Conservation (phyloP, 1,139 yeast genomes). For the Protomyces gravidus region DNA sequence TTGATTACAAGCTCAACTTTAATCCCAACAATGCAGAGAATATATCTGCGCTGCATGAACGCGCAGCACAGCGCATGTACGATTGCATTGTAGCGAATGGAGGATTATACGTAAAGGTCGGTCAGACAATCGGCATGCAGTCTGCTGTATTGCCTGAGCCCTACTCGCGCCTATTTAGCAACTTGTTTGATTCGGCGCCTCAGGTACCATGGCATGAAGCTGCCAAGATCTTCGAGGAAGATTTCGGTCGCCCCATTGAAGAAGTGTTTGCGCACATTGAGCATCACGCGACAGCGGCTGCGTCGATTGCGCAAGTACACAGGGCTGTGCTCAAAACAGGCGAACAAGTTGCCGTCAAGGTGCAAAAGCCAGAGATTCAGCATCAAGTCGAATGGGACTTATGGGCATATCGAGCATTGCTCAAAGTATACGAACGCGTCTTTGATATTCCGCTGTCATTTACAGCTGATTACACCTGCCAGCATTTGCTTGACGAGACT, state of each 20-base stretch:
- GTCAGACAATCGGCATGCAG: conserved; percentile 72
- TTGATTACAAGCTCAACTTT: conserved; percentile 55
- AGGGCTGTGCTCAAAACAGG: conserved; percentile 52
- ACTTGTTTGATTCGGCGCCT: conserved; percentile 68
- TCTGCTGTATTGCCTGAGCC: conserved; percentile 62
- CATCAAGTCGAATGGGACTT: conserved; percentile 59
- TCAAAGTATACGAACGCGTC: conserved; percentile 52
- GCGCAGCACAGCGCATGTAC: conserved; percentile 55
- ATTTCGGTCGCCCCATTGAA: conserved; percentile 46
- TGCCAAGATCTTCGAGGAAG: conserved; percentile 47
- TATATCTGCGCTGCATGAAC: conserved; percentile 55
- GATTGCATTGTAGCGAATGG: conserved; percentile 54
- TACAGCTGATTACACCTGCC: conserved; percentile 56
- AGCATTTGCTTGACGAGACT: conserved; percentile 57
- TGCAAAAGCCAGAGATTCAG: conserved; percentile 60
- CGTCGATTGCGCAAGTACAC: conserved; percentile 72
- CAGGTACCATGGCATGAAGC: conserved; percentile 57
- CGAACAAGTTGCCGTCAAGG: conserved; percentile 60
- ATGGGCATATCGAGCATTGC: conserved; percentile 52
- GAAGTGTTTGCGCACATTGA: conserved; percentile 50
- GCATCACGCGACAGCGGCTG: conserved; percentile 60
- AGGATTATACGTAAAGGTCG: conserved; percentile 70
- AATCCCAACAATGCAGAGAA: conserved; percentile 42
- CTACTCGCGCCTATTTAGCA: conserved; percentile 53
- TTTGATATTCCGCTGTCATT: conserved; percentile 63